These are phyloP conservation scores for Xerophyta viscosa DNA, from an alignment of 106 monocot species.

Conservation along the genomic window DNA sequence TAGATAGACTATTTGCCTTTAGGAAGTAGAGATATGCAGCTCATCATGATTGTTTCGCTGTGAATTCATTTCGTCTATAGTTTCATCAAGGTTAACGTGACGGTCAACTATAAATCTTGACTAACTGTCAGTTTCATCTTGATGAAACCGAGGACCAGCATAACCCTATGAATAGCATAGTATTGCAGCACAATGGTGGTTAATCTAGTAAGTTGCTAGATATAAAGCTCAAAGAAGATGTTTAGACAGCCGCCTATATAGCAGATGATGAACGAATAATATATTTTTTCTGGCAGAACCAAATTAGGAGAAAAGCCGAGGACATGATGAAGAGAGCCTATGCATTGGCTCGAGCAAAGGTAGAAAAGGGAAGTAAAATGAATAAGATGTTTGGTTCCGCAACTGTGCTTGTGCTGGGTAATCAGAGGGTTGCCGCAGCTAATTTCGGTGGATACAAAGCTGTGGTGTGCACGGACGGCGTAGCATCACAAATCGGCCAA, in stretches of 20 bases:
- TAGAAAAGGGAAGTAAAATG: conserved; percentile 3
- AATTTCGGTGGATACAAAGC: conserved; percentile 23
- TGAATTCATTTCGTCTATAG: too few species aligned
- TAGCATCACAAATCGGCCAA: conserved; percentile 18
- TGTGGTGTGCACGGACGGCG: conserved; percentile 25
- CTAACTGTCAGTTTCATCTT: too few species aligned
- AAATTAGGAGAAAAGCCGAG: conserved; percentile 9
- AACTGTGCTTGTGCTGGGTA: conserved; percentile 18
- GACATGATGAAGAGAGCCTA: conserved; percentile 20
- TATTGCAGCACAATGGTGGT: neutral
- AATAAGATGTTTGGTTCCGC: conserved; percentile 16
- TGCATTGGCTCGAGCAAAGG: conserved; percentile 6
- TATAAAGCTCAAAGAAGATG: too few species aligned
- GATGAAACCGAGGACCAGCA: neutral
- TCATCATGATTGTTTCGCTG: too few species aligned
- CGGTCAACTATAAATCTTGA: too few species aligned
- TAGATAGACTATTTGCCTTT: too few species aligned
- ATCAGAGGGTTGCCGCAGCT: conserved; percentile 21
- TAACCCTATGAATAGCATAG: neutral
- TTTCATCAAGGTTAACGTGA: too few species aligned
- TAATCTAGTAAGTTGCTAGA: neutral
- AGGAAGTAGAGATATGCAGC: too few species aligned
- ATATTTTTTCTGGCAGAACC: conserved; percentile 6
- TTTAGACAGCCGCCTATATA: too few species aligned
- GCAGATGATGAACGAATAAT: too few species aligned